Conservation (phyloP, 2,329 filamentous ascomycete species). For the Colletotrichum acutatum region DNA sequence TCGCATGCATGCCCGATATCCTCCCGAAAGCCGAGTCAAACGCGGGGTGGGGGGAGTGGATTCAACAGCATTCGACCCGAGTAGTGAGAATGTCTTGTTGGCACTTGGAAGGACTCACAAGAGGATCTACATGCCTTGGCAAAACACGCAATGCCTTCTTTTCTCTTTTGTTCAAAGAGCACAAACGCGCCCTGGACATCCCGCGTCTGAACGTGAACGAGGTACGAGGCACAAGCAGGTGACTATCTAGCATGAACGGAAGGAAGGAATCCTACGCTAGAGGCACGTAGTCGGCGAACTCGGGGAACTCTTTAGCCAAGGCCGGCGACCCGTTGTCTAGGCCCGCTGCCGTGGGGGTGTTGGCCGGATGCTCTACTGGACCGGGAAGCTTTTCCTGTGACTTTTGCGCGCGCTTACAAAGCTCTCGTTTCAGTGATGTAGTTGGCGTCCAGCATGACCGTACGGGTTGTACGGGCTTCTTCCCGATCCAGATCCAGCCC, state of each 20-base stretch:
- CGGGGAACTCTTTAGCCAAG: not conserved
- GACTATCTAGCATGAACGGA: not conserved
- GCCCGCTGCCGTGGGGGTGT: not conserved
- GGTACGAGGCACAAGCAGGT: no score
- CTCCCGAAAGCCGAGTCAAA: not conserved
- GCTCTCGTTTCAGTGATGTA: not conserved
- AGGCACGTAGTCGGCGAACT: not conserved
- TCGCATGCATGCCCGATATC: not conserved
- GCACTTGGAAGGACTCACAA: not conserved
- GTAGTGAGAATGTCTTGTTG: not conserved
- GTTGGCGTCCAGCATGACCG: not conserved
- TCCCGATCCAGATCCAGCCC: not conserved
- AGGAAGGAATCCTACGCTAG: not conserved
- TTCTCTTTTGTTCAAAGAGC: not conserved
- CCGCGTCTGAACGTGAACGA: not conserved
- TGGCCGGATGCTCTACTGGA: not conserved
- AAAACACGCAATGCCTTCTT: not conserved
- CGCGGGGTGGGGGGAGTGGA: not conserved
- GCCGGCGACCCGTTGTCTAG: not conserved
- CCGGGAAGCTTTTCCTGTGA: not conserved
- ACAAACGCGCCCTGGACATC: not conserved
- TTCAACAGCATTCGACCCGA: not conserved
- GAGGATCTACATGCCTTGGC: not conserved
- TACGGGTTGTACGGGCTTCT: not conserved
- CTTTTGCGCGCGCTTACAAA: not conserved